Conservation (phyloP, 345 rosid species). For the Eucalyptus erythrocorys region DNA sequence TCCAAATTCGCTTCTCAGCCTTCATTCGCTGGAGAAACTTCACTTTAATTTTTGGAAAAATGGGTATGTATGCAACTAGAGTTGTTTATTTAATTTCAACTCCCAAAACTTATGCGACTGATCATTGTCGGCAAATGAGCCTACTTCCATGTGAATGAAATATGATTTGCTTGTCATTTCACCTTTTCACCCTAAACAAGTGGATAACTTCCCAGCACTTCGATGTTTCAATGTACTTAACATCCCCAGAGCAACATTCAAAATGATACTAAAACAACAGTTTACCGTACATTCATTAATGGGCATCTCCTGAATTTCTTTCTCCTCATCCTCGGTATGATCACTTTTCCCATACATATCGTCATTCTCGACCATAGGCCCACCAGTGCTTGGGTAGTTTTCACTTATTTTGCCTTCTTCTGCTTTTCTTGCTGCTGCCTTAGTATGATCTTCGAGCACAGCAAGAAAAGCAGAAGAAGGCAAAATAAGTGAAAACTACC, state of each 20-base stretch:
- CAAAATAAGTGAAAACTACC: too few species aligned
- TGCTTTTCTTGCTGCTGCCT: slow-evolving; percentile 15
- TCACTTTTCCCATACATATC: slow-evolving; percentile 3
- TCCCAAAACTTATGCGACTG: background rate
- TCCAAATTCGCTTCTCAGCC: background rate
- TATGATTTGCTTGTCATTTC: background rate
- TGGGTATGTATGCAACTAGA: background rate
- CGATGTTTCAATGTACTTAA: background rate
- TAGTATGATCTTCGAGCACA: slow-evolving; percentile 51
- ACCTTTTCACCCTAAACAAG: background rate
- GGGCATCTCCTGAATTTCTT: slow-evolving; percentile 25
- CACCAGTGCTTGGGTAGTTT: slow-evolving; percentile 8
- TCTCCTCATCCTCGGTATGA: background rate
- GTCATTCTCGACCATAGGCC: slow-evolving; percentile 14
- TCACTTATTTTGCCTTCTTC: slow-evolving; percentile 29
- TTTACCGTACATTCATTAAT: background rate
- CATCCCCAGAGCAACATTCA: background rate
- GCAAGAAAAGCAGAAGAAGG: too few species aligned
- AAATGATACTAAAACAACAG: background rate
- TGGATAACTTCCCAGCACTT: background rate
- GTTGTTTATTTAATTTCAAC: background rate
- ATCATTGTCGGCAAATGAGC: background rate
- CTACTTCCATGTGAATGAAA: background rate
- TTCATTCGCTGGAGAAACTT: background rate
- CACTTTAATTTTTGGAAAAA: background rate